Percentiles rank a stretch among this genome's conserved stretches.
Evolutionary conservation across 2,329 filamentous ascomycete genomes (phyloP).

Genomic region (Hansfordia pulvinata): DNA sequence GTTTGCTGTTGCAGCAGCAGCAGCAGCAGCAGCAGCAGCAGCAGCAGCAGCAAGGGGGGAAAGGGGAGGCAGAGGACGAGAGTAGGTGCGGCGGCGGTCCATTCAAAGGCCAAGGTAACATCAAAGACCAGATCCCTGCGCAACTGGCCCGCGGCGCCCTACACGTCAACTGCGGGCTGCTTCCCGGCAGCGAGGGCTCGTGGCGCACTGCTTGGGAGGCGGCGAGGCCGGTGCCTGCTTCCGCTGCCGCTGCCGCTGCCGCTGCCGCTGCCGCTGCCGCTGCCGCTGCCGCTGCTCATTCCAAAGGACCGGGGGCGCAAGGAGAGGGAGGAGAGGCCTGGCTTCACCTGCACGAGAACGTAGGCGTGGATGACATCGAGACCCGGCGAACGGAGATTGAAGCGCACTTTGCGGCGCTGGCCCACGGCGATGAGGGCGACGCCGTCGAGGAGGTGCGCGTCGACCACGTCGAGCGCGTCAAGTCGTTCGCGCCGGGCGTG

Average conservation of each 20-base stretch:
- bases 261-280: too few species aligned
- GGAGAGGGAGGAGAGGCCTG: too few species aligned
- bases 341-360: conserved; percentile 56
- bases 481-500: conserved; percentile 55
- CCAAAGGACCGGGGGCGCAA: too few species aligned
- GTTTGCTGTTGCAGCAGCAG: too few species aligned
- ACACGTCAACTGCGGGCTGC: conserved; percentile 52
- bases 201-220: conserved; percentile 40
- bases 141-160: conserved; percentile 19
- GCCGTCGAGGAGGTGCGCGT: conserved; percentile 19
- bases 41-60: too few species aligned
- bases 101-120: too few species aligned
- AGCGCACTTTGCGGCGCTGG: conserved; percentile 26
- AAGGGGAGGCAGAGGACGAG: too few species aligned
- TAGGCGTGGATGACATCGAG: conserved; percentile 39
- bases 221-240: conserved; percentile 15
- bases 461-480: conserved; percentile 50
- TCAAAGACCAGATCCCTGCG: too few species aligned
- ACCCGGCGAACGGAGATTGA: conserved; percentile 32
- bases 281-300: too few species aligned
- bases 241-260: too few species aligned
- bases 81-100: too few species aligned
- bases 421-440: conserved; percentile 3
- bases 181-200: conserved; percentile 40
- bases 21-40: too few species aligned